Conservation (phyloP, 1,284 basidiomycete genomes). For the Laetiporus sulphureus region DNA sequence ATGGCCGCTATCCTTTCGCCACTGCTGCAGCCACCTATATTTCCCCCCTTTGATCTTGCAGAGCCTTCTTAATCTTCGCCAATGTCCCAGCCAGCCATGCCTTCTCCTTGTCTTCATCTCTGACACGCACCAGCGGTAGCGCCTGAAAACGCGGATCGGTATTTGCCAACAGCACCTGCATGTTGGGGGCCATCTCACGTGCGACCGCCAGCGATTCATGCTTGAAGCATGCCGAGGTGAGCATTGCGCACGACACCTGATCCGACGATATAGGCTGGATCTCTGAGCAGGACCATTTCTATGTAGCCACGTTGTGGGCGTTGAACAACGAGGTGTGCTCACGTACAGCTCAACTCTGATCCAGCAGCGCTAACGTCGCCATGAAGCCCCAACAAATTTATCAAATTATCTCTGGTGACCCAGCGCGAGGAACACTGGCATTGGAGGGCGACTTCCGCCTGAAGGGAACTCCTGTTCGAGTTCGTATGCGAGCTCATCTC, state of each 20-base stretch:
- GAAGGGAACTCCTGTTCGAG: slow-evolving; percentile 56
- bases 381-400: slow-evolving; percentile 32
- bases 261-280: slow-evolving; percentile 41
- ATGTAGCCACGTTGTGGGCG: slow-evolving; percentile 30
- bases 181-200: slow-evolving; percentile 35
- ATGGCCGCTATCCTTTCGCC: slow-evolving; percentile 21
- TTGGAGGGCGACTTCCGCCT: slow-evolving; percentile 56
- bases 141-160: slow-evolving; percentile 20
- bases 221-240: slow-evolving; percentile 46
- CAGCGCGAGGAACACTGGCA: slow-evolving; percentile 68
- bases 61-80: slow-evolving; percentile 20
- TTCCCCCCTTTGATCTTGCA: slow-evolving; percentile 20
- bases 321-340: slow-evolving; percentile 18
- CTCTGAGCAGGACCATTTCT: slow-evolving; percentile 67
- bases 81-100: slow-evolving; percentile 25
- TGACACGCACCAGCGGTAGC: slow-evolving; percentile 20
- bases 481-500: slow-evolving; percentile 25
- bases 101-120: slow-evolving; percentile 19
- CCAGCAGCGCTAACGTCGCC: background rate
- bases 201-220: slow-evolving; percentile 35
- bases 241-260: slow-evolving; percentile 48
- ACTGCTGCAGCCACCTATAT: slow-evolving; percentile 21
- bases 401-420: slow-evolving; percentile 73
- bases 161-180: slow-evolving; percentile 30
- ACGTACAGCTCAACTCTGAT: background rate